These are phyloP conservation scores for Carex littledalei DNA, from an alignment of 176 grass and related monocot species.

Conservation along the genomic window DNA sequence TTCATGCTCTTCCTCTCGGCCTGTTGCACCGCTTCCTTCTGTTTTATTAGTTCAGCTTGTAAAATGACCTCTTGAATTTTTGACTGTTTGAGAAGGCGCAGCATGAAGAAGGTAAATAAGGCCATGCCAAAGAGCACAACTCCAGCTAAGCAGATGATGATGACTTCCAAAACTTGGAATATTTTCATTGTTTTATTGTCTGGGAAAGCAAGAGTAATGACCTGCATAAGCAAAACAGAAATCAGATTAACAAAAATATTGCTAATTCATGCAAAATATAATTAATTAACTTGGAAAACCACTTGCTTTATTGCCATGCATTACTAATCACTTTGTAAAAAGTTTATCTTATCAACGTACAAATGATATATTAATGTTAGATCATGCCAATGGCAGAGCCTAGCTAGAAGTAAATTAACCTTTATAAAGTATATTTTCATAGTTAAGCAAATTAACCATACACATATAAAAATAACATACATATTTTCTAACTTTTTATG, in stretches of 20 bases:
- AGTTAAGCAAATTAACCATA: neutral
- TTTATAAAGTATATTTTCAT: neutral
- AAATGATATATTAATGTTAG: too few relatives aligned
- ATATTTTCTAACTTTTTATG: too few relatives aligned
- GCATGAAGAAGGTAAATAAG: neutral
- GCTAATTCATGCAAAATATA: neutral
- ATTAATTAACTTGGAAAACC: neutral
- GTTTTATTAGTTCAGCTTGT: slow-evolving; percentile 41
- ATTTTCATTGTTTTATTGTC: neutral
- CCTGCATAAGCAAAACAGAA: neutral
- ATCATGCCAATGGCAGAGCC: too few relatives aligned
- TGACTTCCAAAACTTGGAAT: slow-evolving; percentile 9
- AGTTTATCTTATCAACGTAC: too few relatives aligned
- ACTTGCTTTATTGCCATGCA: neutral
- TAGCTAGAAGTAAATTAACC: too few relatives aligned
- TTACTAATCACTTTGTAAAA: neutral
- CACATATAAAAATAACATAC: too few relatives aligned
- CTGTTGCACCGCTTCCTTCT: slow-evolving; percentile 65
- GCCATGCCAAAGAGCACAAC: neutral
- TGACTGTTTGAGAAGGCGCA: slow-evolving; percentile 7
- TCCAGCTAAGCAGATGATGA: neutral
- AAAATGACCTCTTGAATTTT: slow-evolving; percentile 27
- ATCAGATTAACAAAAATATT: neutral
- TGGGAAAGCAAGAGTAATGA: slow-evolving; percentile 4
- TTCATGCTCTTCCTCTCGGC: slow-evolving; percentile 94